These are phyloP conservation scores for Leccinum uliginosum DNA, from an alignment of 768 basidiomycete genomes.

Conservation along the genomic window DNA sequence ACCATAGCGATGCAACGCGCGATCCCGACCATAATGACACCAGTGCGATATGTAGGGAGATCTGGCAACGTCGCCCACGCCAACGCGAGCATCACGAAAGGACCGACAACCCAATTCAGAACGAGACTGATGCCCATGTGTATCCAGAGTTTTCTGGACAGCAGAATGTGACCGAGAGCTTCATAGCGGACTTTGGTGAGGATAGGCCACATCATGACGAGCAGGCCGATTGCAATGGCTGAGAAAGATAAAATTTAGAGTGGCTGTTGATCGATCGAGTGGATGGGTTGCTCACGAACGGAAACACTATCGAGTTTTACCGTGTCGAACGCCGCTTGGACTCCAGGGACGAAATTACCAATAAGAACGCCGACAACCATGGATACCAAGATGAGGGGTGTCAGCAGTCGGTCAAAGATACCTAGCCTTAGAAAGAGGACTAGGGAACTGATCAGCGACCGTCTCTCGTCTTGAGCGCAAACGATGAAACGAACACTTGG, in stretches of 20 bases:
- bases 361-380: conserved; percentile 79
- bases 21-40: conserved; percentile 76
- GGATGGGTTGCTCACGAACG: conserved; percentile 53
- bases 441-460: conserved; percentile 8
- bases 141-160: conserved; percentile 50
- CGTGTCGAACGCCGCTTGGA: conserved; percentile 59
- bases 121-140: conserved; percentile 65
- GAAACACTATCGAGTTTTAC: conserved; percentile 67
- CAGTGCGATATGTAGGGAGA: conserved; percentile 65
- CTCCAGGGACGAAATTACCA: conserved; percentile 58
- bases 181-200: conserved; percentile 78
- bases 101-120: conserved; percentile 79
- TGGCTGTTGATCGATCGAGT: background rate
- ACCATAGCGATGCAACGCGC: conserved; percentile 53
- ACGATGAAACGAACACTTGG: conserved; percentile 4
- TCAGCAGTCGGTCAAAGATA: conserved; percentile 56
- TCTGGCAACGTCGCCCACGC: conserved; percentile 87
- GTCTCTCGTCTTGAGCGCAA: background rate
- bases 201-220: conserved; percentile 88
- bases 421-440: conserved; percentile 41
- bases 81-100: conserved; percentile 77
- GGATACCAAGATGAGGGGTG: conserved; percentile 59
- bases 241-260: background rate
- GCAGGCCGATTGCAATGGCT: conserved; percentile 80
- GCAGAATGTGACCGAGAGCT: conserved; percentile 52